Conservation (phyloP, 2,329 filamentous ascomycete species). For the Stagonosporopsis vannaccii region DNA sequence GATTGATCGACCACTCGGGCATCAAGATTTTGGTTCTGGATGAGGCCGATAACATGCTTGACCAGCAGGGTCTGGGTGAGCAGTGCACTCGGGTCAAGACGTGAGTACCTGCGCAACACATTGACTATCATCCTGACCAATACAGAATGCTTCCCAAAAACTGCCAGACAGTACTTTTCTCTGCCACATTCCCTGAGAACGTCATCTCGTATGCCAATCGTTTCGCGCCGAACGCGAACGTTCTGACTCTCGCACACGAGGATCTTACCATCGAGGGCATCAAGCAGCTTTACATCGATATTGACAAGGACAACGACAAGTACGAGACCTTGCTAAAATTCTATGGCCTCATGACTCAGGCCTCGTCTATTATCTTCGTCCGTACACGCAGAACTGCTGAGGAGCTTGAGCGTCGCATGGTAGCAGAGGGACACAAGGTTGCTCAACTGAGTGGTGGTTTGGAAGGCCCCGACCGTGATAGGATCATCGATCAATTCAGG, state of each 20-base stretch:
- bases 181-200: constrained; percentile 87
- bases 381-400: constrained; percentile 87
- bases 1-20: constrained; percentile 73
- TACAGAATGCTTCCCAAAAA: constrained; percentile 72
- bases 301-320: constrained; percentile 79
- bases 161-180: constrained; percentile 93
- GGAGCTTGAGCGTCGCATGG: constrained; percentile 86
- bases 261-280: constrained; percentile 97
- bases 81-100: constrained; percentile 90
- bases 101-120: constrained; percentile 58
- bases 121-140: constrained; percentile 39
- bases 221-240: constrained; percentile 86
- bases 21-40: constrained; percentile 89
- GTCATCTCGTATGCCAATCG: constrained; percentile 83
- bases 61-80: constrained; percentile 92
- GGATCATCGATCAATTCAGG: constrained; percentile 85
- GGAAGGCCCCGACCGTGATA: constrained; percentile 83
- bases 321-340: constrained; percentile 89
- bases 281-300: constrained; percentile 97
- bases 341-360: constrained; percentile 95
- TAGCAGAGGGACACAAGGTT: constrained; percentile 87
- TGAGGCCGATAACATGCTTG: constrained; percentile 98
- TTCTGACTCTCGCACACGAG: constrained; percentile 85
- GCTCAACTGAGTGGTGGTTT: constrained; percentile 88
- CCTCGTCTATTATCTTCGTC: constrained; percentile 98